phyloP scores from a whole-genome alignment of 108 stramenopile species.

The Cyclotella atomus region DNA sequence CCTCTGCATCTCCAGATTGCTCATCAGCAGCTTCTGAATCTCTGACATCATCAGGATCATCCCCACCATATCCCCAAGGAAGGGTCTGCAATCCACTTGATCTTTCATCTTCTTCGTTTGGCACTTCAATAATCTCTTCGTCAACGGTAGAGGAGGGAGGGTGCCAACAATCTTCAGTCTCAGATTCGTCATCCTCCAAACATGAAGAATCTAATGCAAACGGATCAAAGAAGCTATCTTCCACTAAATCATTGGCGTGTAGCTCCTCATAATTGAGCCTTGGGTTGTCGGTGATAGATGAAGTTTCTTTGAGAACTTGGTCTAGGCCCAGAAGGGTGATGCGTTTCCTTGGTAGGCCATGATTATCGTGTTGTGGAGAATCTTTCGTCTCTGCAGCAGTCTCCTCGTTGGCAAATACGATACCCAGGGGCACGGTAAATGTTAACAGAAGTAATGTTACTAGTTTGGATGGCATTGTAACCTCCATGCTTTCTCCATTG shows the following conservation, averaged over 20 bases:
- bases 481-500: no score
- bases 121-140: slow-evolving; percentile 47
- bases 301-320: neutral
- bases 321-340: slow-evolving; percentile 2
- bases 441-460: no score
- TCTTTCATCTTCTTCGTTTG: neutral
- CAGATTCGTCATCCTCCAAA: slow-evolving; percentile 12
- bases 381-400: no score
- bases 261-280: slow-evolving; percentile 39
- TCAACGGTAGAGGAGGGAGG: slow-evolving; percentile 73
- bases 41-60: slow-evolving; percentile 38
- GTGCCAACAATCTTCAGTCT: slow-evolving; percentile 54
- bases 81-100: slow-evolving; percentile 30
- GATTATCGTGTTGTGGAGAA: no score
- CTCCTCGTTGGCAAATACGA: no score
- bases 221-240: slow-evolving; percentile 74
- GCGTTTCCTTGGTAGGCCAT: no score
- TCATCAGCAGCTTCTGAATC: no score
- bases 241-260: slow-evolving; percentile 51
- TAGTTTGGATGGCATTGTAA: no score
- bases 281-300: neutral
- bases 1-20: slow-evolving; percentile 9
- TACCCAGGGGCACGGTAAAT: no score
- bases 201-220: slow-evolving; percentile 68
- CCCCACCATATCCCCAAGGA: slow-evolving; percentile 38